Evolutionary conservation across 495 filamentous ascomycete genomes (phyloP).

Genomic region (Penicillium macrosclerotiorum): DNA sequence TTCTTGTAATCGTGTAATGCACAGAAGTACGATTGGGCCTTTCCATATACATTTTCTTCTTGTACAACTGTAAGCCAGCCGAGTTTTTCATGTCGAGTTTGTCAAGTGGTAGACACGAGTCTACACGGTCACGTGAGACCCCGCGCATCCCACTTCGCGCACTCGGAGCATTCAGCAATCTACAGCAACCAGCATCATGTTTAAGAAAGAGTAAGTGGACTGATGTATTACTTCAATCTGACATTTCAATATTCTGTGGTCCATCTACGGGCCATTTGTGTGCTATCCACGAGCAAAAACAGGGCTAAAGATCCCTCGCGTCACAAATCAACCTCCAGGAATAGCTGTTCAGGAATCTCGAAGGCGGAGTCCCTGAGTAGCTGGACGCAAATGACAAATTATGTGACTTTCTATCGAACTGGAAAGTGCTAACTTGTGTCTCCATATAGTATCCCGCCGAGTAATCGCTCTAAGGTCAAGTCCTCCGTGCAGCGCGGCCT

Average conservation of each 20-base stretch:
- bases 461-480: conserved; percentile 93
- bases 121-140: conserved; percentile 28
- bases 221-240: background rate
- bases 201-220: conserved; percentile 79
- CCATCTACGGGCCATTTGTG: too few species aligned
- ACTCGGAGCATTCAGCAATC: conserved; percentile 6
- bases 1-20: too few species aligned
- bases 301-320: background rate
- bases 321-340: background rate
- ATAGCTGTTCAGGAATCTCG: too few species aligned
- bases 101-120: background rate
- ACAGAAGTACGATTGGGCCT: background rate
- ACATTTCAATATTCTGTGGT: too few species aligned
- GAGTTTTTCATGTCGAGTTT: too few species aligned
- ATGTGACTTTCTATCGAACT: too few species aligned
- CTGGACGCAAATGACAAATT: too few species aligned
- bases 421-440: conserved; percentile 14
- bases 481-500: conserved; percentile 88
- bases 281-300: background rate
- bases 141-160: conserved; percentile 35
- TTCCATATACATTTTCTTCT: too few species aligned
- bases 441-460: conserved; percentile 62
- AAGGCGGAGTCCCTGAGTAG: too few species aligned
- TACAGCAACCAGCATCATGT: conserved; percentile 56
- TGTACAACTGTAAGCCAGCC: too few species aligned